Percentiles rank a stretch among this genome's conserved stretches.
These are phyloP conservation scores for Lactifluus echinatus DNA, from an alignment of 768 basidiomycete species.

Conservation along the genomic window DNA sequence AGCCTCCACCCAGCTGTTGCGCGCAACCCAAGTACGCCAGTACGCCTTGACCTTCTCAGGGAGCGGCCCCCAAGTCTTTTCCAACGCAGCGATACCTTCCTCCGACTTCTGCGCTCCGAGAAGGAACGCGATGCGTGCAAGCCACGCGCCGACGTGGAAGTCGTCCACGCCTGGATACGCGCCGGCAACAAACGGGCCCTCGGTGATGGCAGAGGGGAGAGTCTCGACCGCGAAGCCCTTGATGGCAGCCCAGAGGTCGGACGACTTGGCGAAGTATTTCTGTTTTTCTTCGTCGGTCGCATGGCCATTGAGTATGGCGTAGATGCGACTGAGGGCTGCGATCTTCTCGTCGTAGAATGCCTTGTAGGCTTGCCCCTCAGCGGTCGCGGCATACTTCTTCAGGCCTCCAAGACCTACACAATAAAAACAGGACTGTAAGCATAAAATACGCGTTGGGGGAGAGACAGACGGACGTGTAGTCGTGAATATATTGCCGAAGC, in stretches of 20 bases:
- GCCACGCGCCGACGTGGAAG: constrained; percentile 47
- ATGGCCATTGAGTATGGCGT: constrained; percentile 35
- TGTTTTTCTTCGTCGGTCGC: constrained; percentile 30
- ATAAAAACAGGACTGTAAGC: background rate
- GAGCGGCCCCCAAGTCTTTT: constrained; percentile 33
- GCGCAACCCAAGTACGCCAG: constrained; percentile 37
- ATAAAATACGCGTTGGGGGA: background rate
- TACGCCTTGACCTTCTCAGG: constrained; percentile 34
- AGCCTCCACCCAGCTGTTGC: constrained; percentile 36
- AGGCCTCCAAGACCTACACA: constrained; percentile 37
- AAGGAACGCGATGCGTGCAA: constrained; percentile 38
- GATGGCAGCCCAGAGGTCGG: constrained; percentile 33
- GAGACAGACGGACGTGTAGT: constrained; percentile 31
- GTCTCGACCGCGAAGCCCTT: constrained; percentile 31
- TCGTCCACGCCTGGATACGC: constrained; percentile 43
- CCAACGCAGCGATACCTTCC: constrained; percentile 32
- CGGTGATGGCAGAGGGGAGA: constrained; percentile 35
- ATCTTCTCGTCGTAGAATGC: constrained; percentile 39
- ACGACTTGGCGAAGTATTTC: constrained; percentile 34
- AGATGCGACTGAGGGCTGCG: constrained; percentile 32
- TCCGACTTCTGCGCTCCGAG: constrained; percentile 31
- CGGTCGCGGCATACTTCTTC: constrained; percentile 28
- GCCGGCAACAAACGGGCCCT: constrained; percentile 41
- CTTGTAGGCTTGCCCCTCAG: constrained; percentile 32
- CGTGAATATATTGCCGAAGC: constrained; percentile 31